A percentile compares a stretch with the other conserved stretches of the same genome.
These are phyloP conservation scores for Fusarium sp. DNA, from an alignment of 2,329 filamentous ascomycete genomes.

Conservation along the genomic window DNA sequence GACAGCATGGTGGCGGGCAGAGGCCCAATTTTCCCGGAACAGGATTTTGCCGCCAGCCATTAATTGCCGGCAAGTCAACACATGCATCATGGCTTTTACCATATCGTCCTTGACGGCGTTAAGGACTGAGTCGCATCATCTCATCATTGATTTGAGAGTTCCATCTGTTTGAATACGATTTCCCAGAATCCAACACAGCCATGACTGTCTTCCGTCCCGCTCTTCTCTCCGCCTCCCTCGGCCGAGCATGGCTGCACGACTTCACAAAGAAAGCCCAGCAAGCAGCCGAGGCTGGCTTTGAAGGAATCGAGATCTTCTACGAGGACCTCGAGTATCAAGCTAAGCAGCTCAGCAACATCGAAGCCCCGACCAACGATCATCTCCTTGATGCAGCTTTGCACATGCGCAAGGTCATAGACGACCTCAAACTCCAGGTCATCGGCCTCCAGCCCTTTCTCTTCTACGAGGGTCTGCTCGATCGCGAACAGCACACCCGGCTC, in stretches of 20 bases:
- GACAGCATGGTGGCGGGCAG: too few relatives aligned
- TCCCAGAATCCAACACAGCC: too few relatives aligned
- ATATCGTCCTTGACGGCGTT: too few relatives aligned
- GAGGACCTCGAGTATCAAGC: slow-evolving; percentile 76
- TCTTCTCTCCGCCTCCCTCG: slow-evolving; percentile 20
- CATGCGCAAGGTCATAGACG: slow-evolving; percentile 66
- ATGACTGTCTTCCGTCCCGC: slow-evolving; percentile 11
- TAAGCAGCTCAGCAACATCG: slow-evolving; percentile 50
- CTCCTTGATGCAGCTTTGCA: slow-evolving; percentile 67
- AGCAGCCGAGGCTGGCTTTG: slow-evolving; percentile 62
- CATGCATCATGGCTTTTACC: too few relatives aligned
- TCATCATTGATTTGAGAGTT: too few relatives aligned
- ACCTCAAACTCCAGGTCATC: slow-evolving; percentile 66
- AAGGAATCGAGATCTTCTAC: slow-evolving; percentile 78
- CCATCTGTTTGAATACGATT: too few relatives aligned
- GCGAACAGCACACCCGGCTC: slow-evolving; percentile 70
- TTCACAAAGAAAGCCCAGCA: slow-evolving; percentile 71
- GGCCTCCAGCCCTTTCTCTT: slow-evolving; percentile 80
- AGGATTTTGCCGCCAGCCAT: not conserved
- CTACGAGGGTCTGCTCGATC: slow-evolving; percentile 78
- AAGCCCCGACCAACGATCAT: slow-evolving; percentile 46
- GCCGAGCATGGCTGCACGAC: slow-evolving; percentile 60
- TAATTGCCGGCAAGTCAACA: too few relatives aligned
- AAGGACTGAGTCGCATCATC: too few relatives aligned
- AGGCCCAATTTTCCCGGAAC: not conserved